Conservation (phyloP, 192 early-diverging fungal genomes). For the Backusella luteola region DNA sequence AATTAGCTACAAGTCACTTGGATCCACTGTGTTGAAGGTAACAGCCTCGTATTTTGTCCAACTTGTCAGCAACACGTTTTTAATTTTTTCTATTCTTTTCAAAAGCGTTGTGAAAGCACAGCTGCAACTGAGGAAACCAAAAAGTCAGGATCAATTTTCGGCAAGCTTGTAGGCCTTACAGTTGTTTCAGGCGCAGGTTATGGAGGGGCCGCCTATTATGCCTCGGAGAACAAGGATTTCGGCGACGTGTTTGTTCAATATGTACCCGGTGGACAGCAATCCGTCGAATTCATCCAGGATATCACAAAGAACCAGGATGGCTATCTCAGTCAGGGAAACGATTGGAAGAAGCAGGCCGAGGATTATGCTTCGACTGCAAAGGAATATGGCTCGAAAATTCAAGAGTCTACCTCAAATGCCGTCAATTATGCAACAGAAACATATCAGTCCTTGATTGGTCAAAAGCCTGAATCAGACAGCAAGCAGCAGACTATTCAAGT, state of each 20-base stretch:
- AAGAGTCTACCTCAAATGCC: conserved; percentile 22
- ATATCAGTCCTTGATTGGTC: conserved; percentile 32
- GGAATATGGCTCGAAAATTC: conserved; percentile 5
- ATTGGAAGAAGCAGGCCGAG: conserved; percentile 28
- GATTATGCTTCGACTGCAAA: conserved; percentile 27
- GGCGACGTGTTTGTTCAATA: conserved; percentile 53
- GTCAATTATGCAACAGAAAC: conserved; percentile 36
- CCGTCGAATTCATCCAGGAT: conserved; percentile 51
- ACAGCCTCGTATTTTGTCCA: not conserved
- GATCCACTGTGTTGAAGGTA: conserved; percentile 18
- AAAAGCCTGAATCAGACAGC: conserved; percentile 6
- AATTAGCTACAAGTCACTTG: not conserved
- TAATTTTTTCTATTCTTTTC: not conserved
- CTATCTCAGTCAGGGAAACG: conserved; percentile 29
- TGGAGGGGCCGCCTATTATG: conserved; percentile 52
- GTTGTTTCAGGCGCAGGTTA: conserved; percentile 40
- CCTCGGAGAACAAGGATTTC: conserved; percentile 53
- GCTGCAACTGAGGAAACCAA: not conserved
- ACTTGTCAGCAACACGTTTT: not conserved
- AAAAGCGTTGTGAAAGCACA: conserved; percentile 29
- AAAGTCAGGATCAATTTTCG: conserved; percentile 18
- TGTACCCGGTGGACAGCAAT: conserved; percentile 55
- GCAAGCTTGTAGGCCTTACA: conserved; percentile 6
- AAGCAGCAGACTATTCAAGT: not conserved
- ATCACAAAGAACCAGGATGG: conserved; percentile 42